These are phyloP conservation scores for Candida frijolesensis DNA, from an alignment of 1,139 yeast genomes.

Conservation along the genomic window DNA sequence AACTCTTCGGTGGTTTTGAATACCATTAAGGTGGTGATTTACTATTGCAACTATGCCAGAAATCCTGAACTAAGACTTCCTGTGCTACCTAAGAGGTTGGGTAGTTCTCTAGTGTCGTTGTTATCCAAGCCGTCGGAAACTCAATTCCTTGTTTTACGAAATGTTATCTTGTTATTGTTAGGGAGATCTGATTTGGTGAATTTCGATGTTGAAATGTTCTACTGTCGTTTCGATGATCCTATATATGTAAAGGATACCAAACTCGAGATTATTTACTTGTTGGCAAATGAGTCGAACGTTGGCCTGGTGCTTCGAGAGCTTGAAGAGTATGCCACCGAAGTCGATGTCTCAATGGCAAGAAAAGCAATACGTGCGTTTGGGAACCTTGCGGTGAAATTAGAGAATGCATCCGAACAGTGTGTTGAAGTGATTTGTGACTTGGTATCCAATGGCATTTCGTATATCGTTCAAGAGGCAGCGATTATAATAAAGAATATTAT, in stretches of 20 bases:
- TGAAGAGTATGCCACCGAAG: constrained; percentile 84
- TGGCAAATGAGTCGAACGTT: constrained; percentile 70
- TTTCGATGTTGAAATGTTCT: constrained; percentile 75
- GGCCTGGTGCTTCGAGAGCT: constrained; percentile 69
- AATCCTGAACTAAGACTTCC: constrained; percentile 49
- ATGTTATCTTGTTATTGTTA: constrained; percentile 73
- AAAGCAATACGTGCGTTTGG: constrained; percentile 91
- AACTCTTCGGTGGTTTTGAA: constrained; percentile 83
- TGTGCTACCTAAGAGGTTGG: constrained; percentile 59
- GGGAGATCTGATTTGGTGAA: constrained; percentile 63
- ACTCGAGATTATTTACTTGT: constrained; percentile 77
- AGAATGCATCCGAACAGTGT: constrained; percentile 59
- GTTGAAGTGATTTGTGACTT: constrained; percentile 64
- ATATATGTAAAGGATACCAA: constrained; percentile 89
- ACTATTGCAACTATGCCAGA: constrained; percentile 68
- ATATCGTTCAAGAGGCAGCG: constrained; percentile 79
- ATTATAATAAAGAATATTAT: constrained; percentile 76
- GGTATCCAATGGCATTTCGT: constrained; percentile 66
- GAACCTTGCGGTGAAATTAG: constrained; percentile 76
- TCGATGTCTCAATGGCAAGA: constrained; percentile 82
- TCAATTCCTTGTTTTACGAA: constrained; percentile 80
- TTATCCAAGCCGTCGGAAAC: constrained; percentile 80
- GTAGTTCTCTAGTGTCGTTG: constrained; percentile 71
- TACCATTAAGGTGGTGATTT: constrained; percentile 70
- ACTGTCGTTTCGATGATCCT: constrained; percentile 83